Evolutionary conservation across 441 rosid genomes (phyloP), one percentile per base, ranked within the genome.

Genomic region (Daphne laureola): DNA sequence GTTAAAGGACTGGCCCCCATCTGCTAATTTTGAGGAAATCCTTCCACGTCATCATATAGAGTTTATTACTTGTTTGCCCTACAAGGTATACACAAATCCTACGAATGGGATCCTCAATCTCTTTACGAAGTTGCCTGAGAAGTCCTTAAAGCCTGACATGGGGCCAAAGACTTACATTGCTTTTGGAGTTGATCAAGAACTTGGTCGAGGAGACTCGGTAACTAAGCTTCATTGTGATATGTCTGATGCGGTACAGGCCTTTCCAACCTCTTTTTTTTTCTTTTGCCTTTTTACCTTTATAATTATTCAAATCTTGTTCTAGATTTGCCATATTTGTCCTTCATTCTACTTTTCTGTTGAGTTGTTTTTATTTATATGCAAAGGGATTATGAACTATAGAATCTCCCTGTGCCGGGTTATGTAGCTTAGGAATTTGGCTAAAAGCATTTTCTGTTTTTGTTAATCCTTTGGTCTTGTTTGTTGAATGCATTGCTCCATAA

Each of bases 111-210:
- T 69, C 61, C 60, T 84, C 48, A 88, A 92, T 71, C 75, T 92
- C 23, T 80, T 94, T 35, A 50, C 57, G 43, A 84, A 79, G 68
- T 67, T 89, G 70, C 97, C 97, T 0, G 0, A 52, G 0, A 0
- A 54, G 0, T 79, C 73, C 53, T 48, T 92, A 66, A 84, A 76
- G 75, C 98, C 97, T 5, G 97, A 92, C 72, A 57, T 92, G 86
- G 98, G 97, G 48, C 98, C 98, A 13, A 92, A 92, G 76, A 79
- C 92, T 0, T 92, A 89, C 53, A 77, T 92, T 63, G 98, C 94
- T 26, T 89, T 82, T 71, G 97, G 97, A 46, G 61, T 72, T 64
- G 64, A 62, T 48, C 66, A 83, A 70, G 98, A 89, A 70, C 75
- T 77, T 62, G 97, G 97, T 27, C 97, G 95, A 60, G 98, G 94